Base-by-base conservation (phyloP, 305 asterid species). In the Fraxinus xanthoxyloides region DNA sequence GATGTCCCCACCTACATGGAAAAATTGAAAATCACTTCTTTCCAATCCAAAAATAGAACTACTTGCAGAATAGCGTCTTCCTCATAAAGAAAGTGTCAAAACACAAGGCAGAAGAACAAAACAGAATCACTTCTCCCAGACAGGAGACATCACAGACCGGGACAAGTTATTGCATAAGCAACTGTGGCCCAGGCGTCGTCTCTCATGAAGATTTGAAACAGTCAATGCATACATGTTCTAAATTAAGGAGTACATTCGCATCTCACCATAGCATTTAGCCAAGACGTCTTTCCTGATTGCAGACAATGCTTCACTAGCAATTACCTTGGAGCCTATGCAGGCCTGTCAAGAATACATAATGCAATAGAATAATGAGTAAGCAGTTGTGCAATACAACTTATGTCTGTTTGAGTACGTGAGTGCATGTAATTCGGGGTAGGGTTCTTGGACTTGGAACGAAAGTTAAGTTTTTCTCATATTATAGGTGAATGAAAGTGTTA, bases 281-380 rank as follows among this genome's bases (percentile, higher is more conserved):
- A 92, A 94, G 85, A 95, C 98, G 78, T 95, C 98, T 85, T 95
- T 95, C 89, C 98, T 89, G 89, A 93, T 93, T 67, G 98, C 98
- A 34, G 98, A 95, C 81, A 95, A 79, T 81, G 98, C 89, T 89
- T 95, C 98, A 85, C 98, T 95, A 35, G 98, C 98, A 85, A 95
- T 91, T 79, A 95, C 98, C 89, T 93, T 95, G 82, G 98, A 77
- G 78, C 98, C 98, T 81, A 93, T 89, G 90, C 95, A 92, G 51
- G 98, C 98, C 98, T 94, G 88, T 24, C 79, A 74, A 80, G 80
- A 40, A 78, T 79, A 84, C n/a, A 38, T 77, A 28, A 77, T 0
- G 32, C 34, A 48, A 51, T 36, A 32, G 74, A 34, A 75, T 26
- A 19, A 73, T 32, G 24, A 74, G 77, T 17, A 54, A 21, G 72